Base-by-base conservation (phyloP, 2,329 filamentous ascomycete genomes). In the Claviceps digitariae region DNA sequence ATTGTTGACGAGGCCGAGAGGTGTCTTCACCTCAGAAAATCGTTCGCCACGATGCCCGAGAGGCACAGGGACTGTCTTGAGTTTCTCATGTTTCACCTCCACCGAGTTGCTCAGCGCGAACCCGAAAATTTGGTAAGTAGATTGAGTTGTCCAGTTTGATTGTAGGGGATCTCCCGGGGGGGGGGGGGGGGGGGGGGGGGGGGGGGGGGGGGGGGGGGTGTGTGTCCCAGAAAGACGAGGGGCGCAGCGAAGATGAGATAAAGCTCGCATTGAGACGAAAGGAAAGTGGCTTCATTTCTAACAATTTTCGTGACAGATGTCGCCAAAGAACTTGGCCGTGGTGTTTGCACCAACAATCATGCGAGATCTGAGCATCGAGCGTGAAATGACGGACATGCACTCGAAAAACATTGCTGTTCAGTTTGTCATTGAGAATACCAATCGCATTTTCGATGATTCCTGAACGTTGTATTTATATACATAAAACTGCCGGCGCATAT, bases 341-440 rank as follows among this genome's bases (percentile, higher is more conserved):
- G 93, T 98, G 40, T 98, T 98, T 66, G 93, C 93, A 9, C 93
- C 93, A 8, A 98, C 93, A 1, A 94, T 98, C 61, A 95, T 98
- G 88, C 82, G 91, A 60, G 90, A 94, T 54, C 78, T 83, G 64
- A 91, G 85, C 63, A 79, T 97, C 56, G 89, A 95, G 67, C 83
- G 90, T 56, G 93, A 98, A 68, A 94, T 98, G 83, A 91, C 84
- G 31, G 93, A 98, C 66, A 95, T 95, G 76, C 87, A 93, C 66
- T 80, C 84, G 61, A 96, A 97, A 77, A 95, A 95, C 61, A 78
- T 86, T 58, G 89, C 89, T 6, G 84, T 97, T 59, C 90, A 95
- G 71, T 95, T 93, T 62, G 76, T 98, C 64, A 86, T 97, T 59
- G 91, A 97, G 67, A 86, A 95, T 67, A 90, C 86, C 66, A 80